Evolutionary conservation across 2,329 filamentous ascomycete species (phyloP), one percentile per base, ranked within the genome.

Genomic region (Pezicula carpinea): DNA sequence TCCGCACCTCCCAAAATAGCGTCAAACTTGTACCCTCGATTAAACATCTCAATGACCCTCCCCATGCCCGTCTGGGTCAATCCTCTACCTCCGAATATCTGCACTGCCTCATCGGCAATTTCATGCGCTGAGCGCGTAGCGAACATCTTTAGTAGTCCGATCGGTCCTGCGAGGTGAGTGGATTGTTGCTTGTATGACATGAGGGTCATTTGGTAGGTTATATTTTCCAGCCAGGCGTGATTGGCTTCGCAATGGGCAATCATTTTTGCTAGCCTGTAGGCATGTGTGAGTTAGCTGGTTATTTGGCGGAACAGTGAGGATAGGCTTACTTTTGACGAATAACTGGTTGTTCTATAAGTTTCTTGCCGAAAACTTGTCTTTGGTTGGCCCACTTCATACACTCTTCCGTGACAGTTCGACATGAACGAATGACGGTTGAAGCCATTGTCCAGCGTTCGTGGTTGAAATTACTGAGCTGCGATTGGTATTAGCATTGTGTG

Each of bases 311-410:
- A 13, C 29, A 21, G n/a, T 11, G 15, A 39, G 13, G 7, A 6
- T 14, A 33, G 19, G 65, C 72, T 62, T 64, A 84, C 82, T 95
- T 95, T 61, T 87, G 83, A 17, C 84, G 78, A 59, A 95, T 91
- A 38, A 89, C 87, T 19, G 89, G 87, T 61, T 95, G 88, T 60
- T 89, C 83, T 55, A 92, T 85, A 34, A 95, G 75, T 22, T 83
- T 83, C 73, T 92, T 92, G 62, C 81, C 81, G 63, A 93, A 93
- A 54, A 95, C 87, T 21, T 90, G 74, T 42, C 89, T 83, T 69
- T 95, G 90, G 70, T 93, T 89, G 26, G 83, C 76, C 89, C 90
- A 96, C 66, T 93, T 93, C 53, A 95, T 71, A 59, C 83, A 92
- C 64, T 95, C 89, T 65, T 95, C 88, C 11, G 89, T 82, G 13